Conservation (phyloP, 768 basidiomycete genomes). For the Pulveroboletus frians region DNA sequence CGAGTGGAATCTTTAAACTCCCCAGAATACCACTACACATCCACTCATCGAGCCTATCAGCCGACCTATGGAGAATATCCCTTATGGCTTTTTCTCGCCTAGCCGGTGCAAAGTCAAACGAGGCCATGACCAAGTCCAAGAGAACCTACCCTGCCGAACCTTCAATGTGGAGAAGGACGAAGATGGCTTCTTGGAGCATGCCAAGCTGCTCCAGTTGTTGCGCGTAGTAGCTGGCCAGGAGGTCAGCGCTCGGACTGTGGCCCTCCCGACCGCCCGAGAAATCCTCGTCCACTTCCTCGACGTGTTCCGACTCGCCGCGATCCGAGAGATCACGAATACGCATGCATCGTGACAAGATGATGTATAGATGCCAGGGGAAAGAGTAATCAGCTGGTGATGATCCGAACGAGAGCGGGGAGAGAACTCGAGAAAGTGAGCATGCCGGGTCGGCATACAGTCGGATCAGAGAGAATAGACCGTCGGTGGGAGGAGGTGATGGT, state of each 20-base stretch:
- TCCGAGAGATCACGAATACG: constrained; percentile 86
- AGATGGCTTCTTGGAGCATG: constrained; percentile 79
- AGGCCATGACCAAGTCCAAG: neutral
- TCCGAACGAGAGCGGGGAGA: constrained; percentile 70
- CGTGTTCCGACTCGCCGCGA: constrained; percentile 46
- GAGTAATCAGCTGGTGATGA: constrained; percentile 75
- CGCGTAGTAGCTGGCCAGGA: constrained; percentile 80
- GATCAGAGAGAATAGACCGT: constrained; percentile 80
- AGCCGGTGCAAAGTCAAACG: constrained; percentile 8
- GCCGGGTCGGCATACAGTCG: constrained; percentile 69
- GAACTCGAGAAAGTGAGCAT: constrained; percentile 61
- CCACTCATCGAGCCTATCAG: constrained; percentile 65
- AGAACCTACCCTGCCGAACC: constrained; percentile 63
- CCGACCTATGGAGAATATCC: constrained; percentile 70
- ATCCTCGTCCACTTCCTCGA: constrained; percentile 34
- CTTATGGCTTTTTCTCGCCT: constrained; percentile 83
- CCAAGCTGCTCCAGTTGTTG: constrained; percentile 78
- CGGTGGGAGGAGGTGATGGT: constrained; percentile 44
- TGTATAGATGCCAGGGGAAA: constrained; percentile 89
- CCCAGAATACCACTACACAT: constrained; percentile 64
- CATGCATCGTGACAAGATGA: constrained; percentile 79
- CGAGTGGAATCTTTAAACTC: constrained; percentile 72
- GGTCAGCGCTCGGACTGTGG: constrained; percentile 78
- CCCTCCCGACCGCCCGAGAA: constrained; percentile 57
- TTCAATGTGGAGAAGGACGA: constrained; percentile 87